phyloP scores from a whole-genome alignment of 2,329 filamentous ascomycete species.

The Xylariaceae sp. region DNA sequence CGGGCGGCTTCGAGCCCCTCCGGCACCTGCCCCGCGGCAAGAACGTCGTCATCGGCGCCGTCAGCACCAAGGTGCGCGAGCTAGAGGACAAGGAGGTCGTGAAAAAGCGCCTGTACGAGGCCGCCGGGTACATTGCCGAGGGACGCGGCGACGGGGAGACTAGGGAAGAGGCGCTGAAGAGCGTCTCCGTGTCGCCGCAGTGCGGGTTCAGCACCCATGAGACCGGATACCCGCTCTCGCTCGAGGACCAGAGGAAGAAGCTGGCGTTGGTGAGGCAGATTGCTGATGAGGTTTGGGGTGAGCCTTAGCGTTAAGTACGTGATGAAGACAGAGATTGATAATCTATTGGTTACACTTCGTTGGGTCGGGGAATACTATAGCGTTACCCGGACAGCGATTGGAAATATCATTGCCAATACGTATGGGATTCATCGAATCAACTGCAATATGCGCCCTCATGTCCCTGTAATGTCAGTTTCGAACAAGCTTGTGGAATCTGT shows the following conservation, averaged over 20 bases:
- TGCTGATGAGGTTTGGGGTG: conserved; percentile 66
- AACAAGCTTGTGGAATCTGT: too few relatives aligned
- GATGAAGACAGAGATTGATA: too few relatives aligned
- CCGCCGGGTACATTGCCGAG: conserved; percentile 64
- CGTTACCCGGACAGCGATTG: too few relatives aligned
- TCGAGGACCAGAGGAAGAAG: conserved; percentile 70
- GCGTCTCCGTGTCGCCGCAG: conserved; percentile 64
- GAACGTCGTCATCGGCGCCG: conserved; percentile 58
- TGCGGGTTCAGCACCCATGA: conserved; percentile 72
- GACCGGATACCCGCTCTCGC: conserved; percentile 62
- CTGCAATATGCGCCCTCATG: too few relatives aligned
- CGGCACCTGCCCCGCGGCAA: conserved; percentile 55
- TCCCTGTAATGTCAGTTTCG: too few relatives aligned
- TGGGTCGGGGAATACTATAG: too few relatives aligned
- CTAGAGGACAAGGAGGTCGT: conserved; percentile 60
- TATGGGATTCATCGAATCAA: too few relatives aligned
- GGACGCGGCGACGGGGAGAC: conserved; percentile 60
- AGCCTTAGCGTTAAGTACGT: conserved; percentile 30
- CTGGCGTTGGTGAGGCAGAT: conserved; percentile 64
- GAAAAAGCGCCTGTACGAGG: conserved; percentile 53
- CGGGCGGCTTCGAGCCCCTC: conserved; percentile 62
- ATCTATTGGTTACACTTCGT: too few relatives aligned
- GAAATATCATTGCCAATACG: too few relatives aligned
- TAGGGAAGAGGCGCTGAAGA: conserved; percentile 61
- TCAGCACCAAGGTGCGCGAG: conserved; percentile 57